Evolutionary conservation across 2,329 filamentous ascomycete species (phyloP), one percentile per base, ranked within the genome.

Genomic region (Podosphaera aphanis): DNA sequence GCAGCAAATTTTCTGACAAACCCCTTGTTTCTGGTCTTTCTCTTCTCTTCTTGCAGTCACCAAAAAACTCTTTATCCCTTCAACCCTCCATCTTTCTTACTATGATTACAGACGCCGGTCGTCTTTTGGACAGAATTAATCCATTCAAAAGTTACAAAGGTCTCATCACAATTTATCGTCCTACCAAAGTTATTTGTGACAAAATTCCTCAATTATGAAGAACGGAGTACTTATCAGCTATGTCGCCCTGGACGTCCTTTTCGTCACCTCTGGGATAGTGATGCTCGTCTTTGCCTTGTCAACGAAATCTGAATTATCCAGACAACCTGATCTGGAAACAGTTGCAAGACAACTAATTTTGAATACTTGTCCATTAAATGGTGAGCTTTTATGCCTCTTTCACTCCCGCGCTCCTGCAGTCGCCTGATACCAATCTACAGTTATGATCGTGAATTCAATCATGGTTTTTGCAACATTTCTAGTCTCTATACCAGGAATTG

Each of bases 401-500:
- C 3, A 15, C 15, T 27, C 25, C 25, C 25, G 11, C 11, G 25
- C 11, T 11, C 11, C 25, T 29, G 5, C 25, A 29, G 6, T 29
- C 25, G 11, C 25, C 5, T 5, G 13, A n/a, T n/a, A n/a, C n/a
- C n/a, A n/a, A n/a, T n/a, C n/a, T 33, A 44, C 50, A 71, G 80
- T 76, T 45, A 79, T 76, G 48, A 74, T 86, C 51, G 75, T 69
- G 57, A 86, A 86, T 60, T 72, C 77, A 49, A 67, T 77, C 55
- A 66, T 86, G 56, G 71, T 85, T 58, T 75, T 88, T 60, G 57
- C 74, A 54, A 75, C 77, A 20, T 84, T 84, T 61, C 55, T 77
- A 46, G 59, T 77, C 49, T 80, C 79, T 5, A 62, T 90, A 15
- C 80, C 80, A 2, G 80, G 73, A n/a, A 64, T 88, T 46, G 67